Evolutionary conservation across 768 basidiomycete genomes (phyloP).

Genomic region (Amanita phalloides): DNA sequence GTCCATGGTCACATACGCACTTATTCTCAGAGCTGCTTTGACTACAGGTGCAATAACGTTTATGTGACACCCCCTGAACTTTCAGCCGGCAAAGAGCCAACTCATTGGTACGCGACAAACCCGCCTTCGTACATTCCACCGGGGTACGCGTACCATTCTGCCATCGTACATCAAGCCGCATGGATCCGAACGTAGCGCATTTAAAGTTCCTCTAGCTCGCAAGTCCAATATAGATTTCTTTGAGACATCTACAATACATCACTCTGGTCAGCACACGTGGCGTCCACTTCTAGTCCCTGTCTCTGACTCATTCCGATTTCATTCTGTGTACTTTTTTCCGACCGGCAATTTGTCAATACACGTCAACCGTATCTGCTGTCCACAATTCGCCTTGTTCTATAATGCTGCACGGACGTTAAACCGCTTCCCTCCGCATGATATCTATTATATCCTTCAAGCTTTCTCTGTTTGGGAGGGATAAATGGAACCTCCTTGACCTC

Average conservation of each 20-base stretch:
- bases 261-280: neutral
- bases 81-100: constrained; percentile 22
- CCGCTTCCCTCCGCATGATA: constrained; percentile 8
- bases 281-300: constrained; percentile 1
- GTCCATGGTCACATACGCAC: constrained; percentile 43
- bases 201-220: neutral
- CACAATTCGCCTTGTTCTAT: constrained; percentile 5
- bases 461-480: neutral
- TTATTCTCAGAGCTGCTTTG: constrained; percentile 49
- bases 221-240: constrained; percentile 5
- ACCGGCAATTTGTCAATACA: constrained; percentile 5
- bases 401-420: neutral
- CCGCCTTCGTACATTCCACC: constrained; percentile 32
- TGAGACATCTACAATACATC: constrained; percentile 14
- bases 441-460: constrained; percentile 5
- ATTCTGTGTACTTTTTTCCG: constrained; percentile 2
- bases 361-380: constrained; percentile 3
- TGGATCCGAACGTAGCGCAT: constrained; percentile 37
- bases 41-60: constrained; percentile 33
- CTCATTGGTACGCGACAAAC: constrained; percentile 32
- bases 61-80: constrained; percentile 31
- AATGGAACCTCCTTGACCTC: neutral
- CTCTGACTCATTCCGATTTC: neutral
- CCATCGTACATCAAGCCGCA: neutral
- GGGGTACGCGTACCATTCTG: constrained; percentile 10